phyloP scores from a whole-genome alignment of 179 eudicot species.

The Beta corolliflora region DNA sequence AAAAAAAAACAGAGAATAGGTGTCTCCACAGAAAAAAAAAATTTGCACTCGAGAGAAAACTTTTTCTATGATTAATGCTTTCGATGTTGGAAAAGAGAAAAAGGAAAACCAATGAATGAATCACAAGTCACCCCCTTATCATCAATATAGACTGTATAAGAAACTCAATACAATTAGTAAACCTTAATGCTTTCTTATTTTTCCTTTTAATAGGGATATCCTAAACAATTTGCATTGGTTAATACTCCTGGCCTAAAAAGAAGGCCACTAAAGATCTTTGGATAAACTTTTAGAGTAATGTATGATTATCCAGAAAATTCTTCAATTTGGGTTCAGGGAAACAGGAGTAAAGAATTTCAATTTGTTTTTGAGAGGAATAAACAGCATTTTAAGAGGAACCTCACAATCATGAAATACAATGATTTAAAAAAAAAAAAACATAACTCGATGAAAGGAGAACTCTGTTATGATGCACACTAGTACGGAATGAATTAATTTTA shows the following conservation, averaged over 20 bases:
- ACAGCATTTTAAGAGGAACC: neutral
- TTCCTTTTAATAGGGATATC: no score
- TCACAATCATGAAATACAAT: neutral
- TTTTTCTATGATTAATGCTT: no score
- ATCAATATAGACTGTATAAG: neutral
- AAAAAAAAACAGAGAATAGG: no score
- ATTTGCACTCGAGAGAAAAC: neutral
- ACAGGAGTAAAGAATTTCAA: neutral
- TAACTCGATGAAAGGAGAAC: neutral
- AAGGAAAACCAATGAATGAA: neutral
- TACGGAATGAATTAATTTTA: conserved; percentile 7
- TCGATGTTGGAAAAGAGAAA: neutral
- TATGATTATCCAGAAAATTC: neutral
- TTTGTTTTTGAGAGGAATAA: no score
- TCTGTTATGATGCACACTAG: neutral
- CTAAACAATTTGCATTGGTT: neutral
- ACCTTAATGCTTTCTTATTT: neutral
- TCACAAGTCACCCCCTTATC: neutral
- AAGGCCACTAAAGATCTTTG: neutral
- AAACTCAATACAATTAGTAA: neutral
- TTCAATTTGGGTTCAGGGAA: neutral
- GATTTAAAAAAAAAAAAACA: neutral
- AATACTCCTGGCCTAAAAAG: neutral
- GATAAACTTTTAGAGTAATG: neutral
- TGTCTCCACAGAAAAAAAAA: no score